A percentile compares a stretch with the other conserved stretches of the same genome.
Conservation (phyloP, 805 yeast genomes). For the Nakazawaea sp. region DNA sequence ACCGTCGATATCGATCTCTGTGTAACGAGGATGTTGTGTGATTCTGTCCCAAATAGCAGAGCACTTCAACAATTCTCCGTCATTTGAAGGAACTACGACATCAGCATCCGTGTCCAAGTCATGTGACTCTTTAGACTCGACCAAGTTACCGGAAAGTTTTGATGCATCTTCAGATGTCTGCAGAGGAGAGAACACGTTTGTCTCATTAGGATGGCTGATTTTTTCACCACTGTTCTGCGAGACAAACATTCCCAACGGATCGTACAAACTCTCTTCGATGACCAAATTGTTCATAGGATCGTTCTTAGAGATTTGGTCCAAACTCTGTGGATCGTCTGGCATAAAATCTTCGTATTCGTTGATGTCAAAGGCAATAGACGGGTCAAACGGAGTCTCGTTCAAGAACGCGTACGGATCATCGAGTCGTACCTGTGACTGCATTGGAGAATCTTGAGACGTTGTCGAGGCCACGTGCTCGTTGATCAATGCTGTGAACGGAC, state of each 20-base stretch:
- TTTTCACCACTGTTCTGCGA: not conserved
- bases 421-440: not conserved
- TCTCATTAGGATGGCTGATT: not conserved
- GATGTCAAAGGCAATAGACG: slow-evolving; percentile 40
- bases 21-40: slow-evolving; percentile 87
- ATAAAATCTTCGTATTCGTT: slow-evolving; percentile 9
- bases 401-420: slow-evolving; percentile 41
- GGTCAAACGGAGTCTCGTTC: slow-evolving; percentile 42
- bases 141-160: not conserved
- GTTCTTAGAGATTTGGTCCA: slow-evolving; percentile 19
- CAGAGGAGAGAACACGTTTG: not conserved
- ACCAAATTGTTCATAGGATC: slow-evolving; percentile 28
- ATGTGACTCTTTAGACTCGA: not conserved
- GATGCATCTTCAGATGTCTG: not conserved
- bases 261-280: slow-evolving; percentile 51
- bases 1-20: slow-evolving; percentile 91
- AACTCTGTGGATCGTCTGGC: slow-evolving; percentile 2
- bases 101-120: slow-evolving; percentile 21
- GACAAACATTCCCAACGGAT: slow-evolving; percentile 33
- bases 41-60: slow-evolving; percentile 96
- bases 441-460: not conserved
- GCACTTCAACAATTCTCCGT: slow-evolving; percentile 58
- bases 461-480: not conserved
- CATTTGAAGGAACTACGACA: slow-evolving; percentile 65
- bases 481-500: slow-evolving; percentile 2